Base-by-base conservation (phyloP, 2,329 filamentous ascomycete genomes). In the Aureobasidium sp. region DNA sequence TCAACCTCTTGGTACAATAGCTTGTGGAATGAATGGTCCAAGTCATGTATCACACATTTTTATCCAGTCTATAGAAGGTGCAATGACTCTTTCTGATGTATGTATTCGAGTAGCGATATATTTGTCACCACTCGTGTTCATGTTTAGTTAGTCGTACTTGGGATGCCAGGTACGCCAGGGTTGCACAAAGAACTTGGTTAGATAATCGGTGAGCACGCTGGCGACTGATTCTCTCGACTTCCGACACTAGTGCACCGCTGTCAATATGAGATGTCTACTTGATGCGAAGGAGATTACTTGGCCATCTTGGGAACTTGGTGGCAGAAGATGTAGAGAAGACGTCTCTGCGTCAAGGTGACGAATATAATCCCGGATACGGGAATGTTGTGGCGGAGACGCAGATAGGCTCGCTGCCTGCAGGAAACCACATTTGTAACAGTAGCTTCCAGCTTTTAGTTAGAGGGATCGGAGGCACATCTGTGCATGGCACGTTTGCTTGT, bases 341-440 rank as follows among this genome's bases (percentile, higher is more conserved):
- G 39, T 37, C 42, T 37, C 16, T 25, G 29, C 39, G 30, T 34
- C 30, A 37, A 34, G 16, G 11, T 27, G 42, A 58, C n/a, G 32
- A 16, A 57, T 29, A 48, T 15, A 27, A 50, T 42, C 49, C 34
- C 45, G 27, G 45, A 50, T 59, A 36, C 32, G 57, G 45, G 57
- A 32, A 32, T 21, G 27, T 41, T 59, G 34, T 47, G 34, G 57
- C 45, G 29, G 57, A 37, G 55, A 49, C 55, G 55, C 42, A 41
- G 42, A 59, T 39, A 59, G 57, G 57, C 45, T 59, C 34, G 45
- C 57, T 59, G 45, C 57, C 45, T 59, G 57, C 57, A 59, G 39
- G 44, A 42, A 32, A 34, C 57, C 45, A 34, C 21, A 50, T 59
- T n/a, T 42, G 57, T 59, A 30, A 39, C 7, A n/a, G 45, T 50